Evolutionary conservation across 2,329 filamentous ascomycete genomes (phyloP), one percentile per base, ranked within the genome.

Genomic region (Fusarium pseudocircinatum): DNA sequence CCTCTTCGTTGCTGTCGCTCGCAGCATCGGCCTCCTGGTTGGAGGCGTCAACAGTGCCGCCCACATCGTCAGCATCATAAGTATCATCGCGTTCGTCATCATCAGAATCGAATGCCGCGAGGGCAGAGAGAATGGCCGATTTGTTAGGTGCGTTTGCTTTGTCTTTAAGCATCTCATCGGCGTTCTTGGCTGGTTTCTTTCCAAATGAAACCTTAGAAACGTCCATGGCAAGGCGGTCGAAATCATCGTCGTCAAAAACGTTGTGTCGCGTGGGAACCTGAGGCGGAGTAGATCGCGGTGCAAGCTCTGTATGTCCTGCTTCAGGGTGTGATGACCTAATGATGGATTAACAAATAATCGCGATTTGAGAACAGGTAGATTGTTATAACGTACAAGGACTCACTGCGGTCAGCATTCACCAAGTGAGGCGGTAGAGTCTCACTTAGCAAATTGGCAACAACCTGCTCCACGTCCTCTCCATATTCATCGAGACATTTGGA

Each of bases 31-130:
- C 83, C 65, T 88, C 86, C 58, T 90, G 88, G 40, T 88, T 86
- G n/a, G 90, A 86, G 11, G 88, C 85, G 24, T 97, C 95, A 7
- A 98, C 91, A 0, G 93, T 94, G 28, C 96, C 95, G 40, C 96
- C 96, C 5, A 98, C 94, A 78, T 98, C 96, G 56, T 91, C 94
- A 4, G 92, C 90, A 77, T 99, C 96, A 79, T 99, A 99, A 0
- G 96, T 98, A 81, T 99, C 96, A 81, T 99, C 96, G 40, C 95
- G 90, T 83, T 99, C 96, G 80, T 99, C 96, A 75, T 98, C 96
- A 77, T 98, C 96, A 0, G 92, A 92, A 83, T 98, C 95, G 75
- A 98, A 98, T 2, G 92, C 89, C 22, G 94, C 94, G 6, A 98
- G 89, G 0, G 96, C 96, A 7, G 95, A 94, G 30, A 97, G 84